Evolutionary conservation across 495 filamentous ascomycete species (phyloP).

Genomic region (Aspergillus bertholletiae): DNA sequence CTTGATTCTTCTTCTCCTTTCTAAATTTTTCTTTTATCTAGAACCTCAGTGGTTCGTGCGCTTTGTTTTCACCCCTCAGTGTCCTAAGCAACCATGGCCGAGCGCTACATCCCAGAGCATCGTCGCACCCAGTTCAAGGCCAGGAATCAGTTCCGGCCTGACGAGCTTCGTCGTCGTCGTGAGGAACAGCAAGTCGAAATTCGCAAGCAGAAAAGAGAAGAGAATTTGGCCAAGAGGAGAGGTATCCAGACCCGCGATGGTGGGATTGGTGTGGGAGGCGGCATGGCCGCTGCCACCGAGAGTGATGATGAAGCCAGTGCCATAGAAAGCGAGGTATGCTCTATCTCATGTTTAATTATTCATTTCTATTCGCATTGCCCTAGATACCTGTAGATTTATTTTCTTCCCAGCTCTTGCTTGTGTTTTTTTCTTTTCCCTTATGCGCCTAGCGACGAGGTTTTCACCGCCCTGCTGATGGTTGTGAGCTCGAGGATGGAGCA

Average conservation of each 20-base stretch:
- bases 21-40: slow-evolving; percentile 29
- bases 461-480: slow-evolving; percentile 40
- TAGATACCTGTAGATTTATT: slow-evolving; percentile 3
- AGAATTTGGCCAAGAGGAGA: slow-evolving; percentile 96
- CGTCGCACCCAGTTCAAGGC: slow-evolving; percentile 99
- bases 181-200: slow-evolving; percentile 99
- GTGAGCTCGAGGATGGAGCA: slow-evolving; percentile 3
- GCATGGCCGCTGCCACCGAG: slow-evolving; percentile 81
- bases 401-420: neutral
- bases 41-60: slow-evolving; percentile 21
- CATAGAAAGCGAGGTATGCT: slow-evolving; percentile 92
- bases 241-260: slow-evolving; percentile 80
- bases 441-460: slow-evolving; percentile 16
- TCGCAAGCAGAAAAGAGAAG: slow-evolving; percentile 94
- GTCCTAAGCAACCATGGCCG: slow-evolving; percentile 70
- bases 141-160: slow-evolving; percentile 95
- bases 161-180: slow-evolving; percentile 96
- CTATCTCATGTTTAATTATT: slow-evolving; percentile 8
- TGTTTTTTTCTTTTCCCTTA: slow-evolving; percentile 11
- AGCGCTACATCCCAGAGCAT: slow-evolving; percentile 99
- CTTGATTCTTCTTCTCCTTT: slow-evolving; percentile 28
- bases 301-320: slow-evolving; percentile 95
- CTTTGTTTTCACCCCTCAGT: slow-evolving; percentile 34
- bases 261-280: slow-evolving; percentile 73
- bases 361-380: slow-evolving; percentile 1